These are phyloP conservation scores for Botryobasidium botryosum DNA, from an alignment of 768 basidiomycete species.

Conservation along the genomic window DNA sequence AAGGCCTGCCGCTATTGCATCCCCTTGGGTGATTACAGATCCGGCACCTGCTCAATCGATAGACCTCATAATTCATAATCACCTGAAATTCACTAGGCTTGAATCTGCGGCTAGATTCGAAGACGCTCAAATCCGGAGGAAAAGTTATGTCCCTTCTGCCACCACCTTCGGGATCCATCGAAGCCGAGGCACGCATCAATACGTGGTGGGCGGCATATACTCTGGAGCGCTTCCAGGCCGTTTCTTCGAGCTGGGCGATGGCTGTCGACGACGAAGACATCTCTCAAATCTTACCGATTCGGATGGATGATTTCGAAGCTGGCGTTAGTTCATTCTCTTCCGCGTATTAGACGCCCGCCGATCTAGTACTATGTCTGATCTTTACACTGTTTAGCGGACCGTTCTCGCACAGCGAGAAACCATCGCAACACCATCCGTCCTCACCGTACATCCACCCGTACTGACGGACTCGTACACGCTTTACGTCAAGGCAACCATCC, in stretches of 20 bases:
- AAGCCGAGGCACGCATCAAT: constrained; percentile 57
- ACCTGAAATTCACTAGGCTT: constrained; percentile 49
- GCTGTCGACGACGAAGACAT: constrained; percentile 59
- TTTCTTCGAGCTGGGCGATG: constrained; percentile 54
- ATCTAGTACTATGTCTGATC: background rate
- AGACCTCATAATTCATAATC: constrained; percentile 39
- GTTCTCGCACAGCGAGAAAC: constrained; percentile 2
- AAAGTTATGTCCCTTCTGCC: constrained; percentile 43
- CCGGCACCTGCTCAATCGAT: constrained; percentile 25
- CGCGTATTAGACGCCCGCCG: background rate
- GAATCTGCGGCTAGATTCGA: constrained; percentile 47
- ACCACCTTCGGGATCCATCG: constrained; percentile 41
- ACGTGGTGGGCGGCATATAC: constrained; percentile 60
- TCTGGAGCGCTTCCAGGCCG: constrained; percentile 46
- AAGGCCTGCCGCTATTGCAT: constrained; percentile 26
- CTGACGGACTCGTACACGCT: constrained; percentile 9
- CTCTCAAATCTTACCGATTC: constrained; percentile 49
- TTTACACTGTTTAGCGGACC: background rate
- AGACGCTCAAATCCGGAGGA: constrained; percentile 42
- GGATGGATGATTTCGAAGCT: constrained; percentile 2
- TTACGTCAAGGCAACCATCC: constrained; percentile 8
- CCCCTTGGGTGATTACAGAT: background rate
- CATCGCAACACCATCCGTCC: constrained; percentile 1
- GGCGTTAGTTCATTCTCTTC: constrained; percentile 2
- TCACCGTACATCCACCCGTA: constrained; percentile 6